Evolutionary conservation across 108 stramenopile genomes (phyloP).

Genomic region (Hondaea fermentalgiana): DNA sequence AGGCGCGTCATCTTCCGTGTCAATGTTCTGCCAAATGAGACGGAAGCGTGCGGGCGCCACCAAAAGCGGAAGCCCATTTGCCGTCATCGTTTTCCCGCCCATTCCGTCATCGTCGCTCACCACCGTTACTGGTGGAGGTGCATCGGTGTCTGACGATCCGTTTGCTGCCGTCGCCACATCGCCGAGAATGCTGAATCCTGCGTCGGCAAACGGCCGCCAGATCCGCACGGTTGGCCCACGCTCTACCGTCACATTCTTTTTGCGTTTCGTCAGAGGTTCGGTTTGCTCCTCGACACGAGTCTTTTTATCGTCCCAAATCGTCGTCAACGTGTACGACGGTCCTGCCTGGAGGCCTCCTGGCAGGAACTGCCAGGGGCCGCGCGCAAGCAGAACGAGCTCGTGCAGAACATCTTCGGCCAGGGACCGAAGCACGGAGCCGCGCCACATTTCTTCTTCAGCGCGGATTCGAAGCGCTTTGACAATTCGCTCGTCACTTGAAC

Average conservation of each 20-base stretch:
- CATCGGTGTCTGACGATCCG: not conserved
- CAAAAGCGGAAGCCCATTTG: not conserved
- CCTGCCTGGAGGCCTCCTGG: not conserved
- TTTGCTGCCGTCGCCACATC: not conserved
- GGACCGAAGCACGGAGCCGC: not conserved
- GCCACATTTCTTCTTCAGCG: not conserved
- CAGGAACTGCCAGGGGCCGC: not conserved
- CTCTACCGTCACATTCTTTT: not conserved
- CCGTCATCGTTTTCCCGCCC: not conserved
- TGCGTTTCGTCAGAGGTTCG: not conserved
- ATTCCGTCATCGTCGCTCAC: slow-evolving; percentile 10
- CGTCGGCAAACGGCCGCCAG: not conserved
- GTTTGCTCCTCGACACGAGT: slow-evolving; percentile 2
- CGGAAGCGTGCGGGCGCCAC: not conserved
- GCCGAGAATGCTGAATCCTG: not conserved
- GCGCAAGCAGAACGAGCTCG: slow-evolving; percentile 14
- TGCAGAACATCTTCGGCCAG: not conserved
- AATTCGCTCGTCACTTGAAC: not conserved
- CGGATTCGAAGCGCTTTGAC: not conserved
- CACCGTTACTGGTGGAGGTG: not conserved
- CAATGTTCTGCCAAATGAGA: not conserved
- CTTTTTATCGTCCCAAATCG: not conserved
- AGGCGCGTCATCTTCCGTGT: not conserved
- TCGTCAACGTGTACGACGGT: not conserved
- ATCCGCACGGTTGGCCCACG: not conserved